Evolutionary conservation across 2,329 filamentous ascomycete genomes (phyloP).

Genomic region (Thermothelomyces thermophilus): DNA sequence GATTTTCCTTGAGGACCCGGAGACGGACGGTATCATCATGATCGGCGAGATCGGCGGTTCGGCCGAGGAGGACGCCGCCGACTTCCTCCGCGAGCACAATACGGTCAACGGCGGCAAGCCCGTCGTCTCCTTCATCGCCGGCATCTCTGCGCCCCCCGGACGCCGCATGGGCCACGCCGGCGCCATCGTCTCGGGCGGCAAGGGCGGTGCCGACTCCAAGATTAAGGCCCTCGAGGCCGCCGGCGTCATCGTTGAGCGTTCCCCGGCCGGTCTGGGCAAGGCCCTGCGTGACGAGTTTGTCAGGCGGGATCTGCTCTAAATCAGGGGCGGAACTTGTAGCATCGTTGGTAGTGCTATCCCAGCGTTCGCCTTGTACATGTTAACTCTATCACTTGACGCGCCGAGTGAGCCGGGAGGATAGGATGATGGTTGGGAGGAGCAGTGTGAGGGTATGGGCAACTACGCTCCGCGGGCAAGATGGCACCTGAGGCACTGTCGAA

Average conservation of each 20-base stretch:
- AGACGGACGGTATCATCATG: constrained; percentile 99
- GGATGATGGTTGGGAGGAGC: neutral
- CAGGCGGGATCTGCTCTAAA: constrained; percentile 86
- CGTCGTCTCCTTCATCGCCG: constrained; percentile 95
- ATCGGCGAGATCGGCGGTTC: constrained; percentile 98
- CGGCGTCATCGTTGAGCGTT: constrained; percentile 93
- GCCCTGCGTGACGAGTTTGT: constrained; percentile 93
- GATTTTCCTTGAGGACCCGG: constrained; percentile 90
- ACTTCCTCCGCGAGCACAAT: constrained; percentile 91
- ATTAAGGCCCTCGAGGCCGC: constrained; percentile 89
- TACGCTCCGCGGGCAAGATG: neutral
- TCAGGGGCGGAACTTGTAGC: too few species aligned
- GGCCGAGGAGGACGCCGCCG: constrained; percentile 95
- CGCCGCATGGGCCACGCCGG: constrained; percentile 98
- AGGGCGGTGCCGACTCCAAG: constrained; percentile 97
- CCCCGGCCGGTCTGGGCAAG: constrained; percentile 86
- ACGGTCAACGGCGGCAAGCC: constrained; percentile 79
- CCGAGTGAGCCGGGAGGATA: neutral
- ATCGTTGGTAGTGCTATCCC: neutral
- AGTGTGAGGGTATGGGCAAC: neutral
- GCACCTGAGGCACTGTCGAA: constrained; percentile 8
- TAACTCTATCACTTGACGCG: constrained; percentile 10
- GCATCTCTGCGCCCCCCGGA: constrained; percentile 93
- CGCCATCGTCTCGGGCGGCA: constrained; percentile 94
- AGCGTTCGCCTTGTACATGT: constrained; percentile 15